Evolutionary conservation across 1,139 yeast species (phyloP), one percentile per base, ranked within the genome.

Genomic region (Geotrichum reessii): DNA sequence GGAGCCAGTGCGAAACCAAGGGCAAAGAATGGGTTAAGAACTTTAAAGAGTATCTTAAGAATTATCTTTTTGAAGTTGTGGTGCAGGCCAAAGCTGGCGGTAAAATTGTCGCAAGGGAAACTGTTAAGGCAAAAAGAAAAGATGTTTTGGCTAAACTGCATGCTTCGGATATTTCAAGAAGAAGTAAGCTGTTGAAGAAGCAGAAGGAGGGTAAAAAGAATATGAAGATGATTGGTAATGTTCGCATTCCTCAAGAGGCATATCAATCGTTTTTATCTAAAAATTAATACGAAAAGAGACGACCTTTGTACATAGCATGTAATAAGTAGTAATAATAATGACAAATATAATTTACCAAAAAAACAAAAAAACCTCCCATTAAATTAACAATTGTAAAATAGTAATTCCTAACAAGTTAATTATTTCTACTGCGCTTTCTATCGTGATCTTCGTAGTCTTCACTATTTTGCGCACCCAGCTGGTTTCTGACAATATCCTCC

Each of bases 131-230:
- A 1, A 83, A 88, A 68, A 78, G 97, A 63, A 93, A 93, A 73
- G 99, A 93, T 72, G 99, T 93, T 21, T 78, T 95, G 57, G 96
- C 95, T 55, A 86, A 83, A 67, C 76, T 93, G 63, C 98, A 93
- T 73, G 99, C 99, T 0, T 87, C 97, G 19, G 99, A 93, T 76
- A 82, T 92, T 42, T 83, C 96, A 0, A 80, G 99, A 73, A 80
- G 96, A 64, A 91, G 91, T 77, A 93, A 93, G 73, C 79, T 93
- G 65, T 76, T 93, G 60, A 90, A 81, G 61, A 86, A 89, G 67
- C 99, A 93, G 69, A 93, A 92, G 72, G 97, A 89, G 69, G 99
- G 99, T 51, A 93, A 93, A 74, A 89, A 87, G 73, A 82, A 81
- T 61, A 79, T 93, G 86, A 86, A 87, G 74, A 79, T 88, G 11